These are phyloP conservation scores for Otatea glauca DNA, from an alignment of 176 grass and related monocot species.

Conservation along the genomic window DNA sequence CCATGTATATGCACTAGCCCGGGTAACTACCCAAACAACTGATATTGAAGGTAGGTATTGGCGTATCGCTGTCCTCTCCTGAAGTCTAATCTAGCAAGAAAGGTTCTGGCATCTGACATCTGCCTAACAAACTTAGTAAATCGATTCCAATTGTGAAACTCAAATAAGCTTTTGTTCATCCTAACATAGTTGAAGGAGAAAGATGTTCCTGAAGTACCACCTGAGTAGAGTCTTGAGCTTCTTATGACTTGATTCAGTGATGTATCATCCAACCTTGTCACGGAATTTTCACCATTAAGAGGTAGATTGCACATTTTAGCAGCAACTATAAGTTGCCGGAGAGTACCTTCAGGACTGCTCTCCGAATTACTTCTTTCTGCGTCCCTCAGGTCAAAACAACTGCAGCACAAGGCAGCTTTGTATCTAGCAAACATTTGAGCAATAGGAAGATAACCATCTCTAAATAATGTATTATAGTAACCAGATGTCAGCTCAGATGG, in stretches of 20 bases:
- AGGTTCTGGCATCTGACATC: constrained; percentile 71
- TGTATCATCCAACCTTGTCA: constrained; percentile 55
- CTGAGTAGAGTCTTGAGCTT: constrained; percentile 68
- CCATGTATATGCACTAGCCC: constrained; percentile 57
- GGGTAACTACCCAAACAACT: constrained; percentile 55
- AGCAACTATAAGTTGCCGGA: constrained; percentile 59
- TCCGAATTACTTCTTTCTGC: constrained; percentile 42
- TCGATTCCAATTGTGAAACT: constrained; percentile 66
- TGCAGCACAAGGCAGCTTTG: constrained; percentile 57
- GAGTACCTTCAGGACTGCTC: constrained; percentile 77
- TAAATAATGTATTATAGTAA: constrained; percentile 74
- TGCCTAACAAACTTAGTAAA: constrained; percentile 76
- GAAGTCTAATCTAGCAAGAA: constrained; percentile 64
- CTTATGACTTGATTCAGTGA: constrained; percentile 69
- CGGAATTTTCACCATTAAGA: constrained; percentile 68
- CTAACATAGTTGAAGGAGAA: constrained; percentile 86
- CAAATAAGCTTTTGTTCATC: constrained; percentile 77
- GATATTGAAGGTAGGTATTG: constrained; percentile 54
- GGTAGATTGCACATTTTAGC: constrained; percentile 64
- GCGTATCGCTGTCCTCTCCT: constrained; percentile 47
- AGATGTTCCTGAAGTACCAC: constrained; percentile 52
- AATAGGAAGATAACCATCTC: constrained; percentile 80
- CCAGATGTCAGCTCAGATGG: constrained; percentile 78
- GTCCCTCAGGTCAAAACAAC: constrained; percentile 68
- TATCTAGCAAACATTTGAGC: constrained; percentile 68